Evolutionary conservation across 495 filamentous ascomycete species (phyloP).

Genomic region (Podospora pseudocomata): DNA sequence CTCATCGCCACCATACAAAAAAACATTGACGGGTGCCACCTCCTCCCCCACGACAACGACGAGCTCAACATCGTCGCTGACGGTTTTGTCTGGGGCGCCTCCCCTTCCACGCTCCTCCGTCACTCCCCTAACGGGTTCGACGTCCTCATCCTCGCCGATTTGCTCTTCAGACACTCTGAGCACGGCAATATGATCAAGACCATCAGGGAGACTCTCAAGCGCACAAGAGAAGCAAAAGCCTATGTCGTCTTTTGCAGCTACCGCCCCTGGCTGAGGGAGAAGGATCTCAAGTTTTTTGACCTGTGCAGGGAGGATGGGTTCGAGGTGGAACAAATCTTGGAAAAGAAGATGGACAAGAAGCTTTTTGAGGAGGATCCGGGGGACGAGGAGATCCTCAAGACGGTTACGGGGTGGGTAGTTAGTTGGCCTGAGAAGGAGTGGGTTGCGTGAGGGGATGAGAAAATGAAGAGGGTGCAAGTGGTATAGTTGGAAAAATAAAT

Average conservation of each 20-base stretch:
- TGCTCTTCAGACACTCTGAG: slow-evolving; percentile 85
- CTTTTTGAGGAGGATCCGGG: slow-evolving; percentile 88
- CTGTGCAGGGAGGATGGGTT: slow-evolving; percentile 65
- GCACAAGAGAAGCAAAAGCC: slow-evolving; percentile 54
- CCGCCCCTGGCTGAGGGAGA: slow-evolving; percentile 79
- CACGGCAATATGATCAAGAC: slow-evolving; percentile 71
- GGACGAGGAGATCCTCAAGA: slow-evolving; percentile 69
- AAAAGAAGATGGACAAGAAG: slow-evolving; percentile 74
- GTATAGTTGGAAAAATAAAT: too few species aligned
- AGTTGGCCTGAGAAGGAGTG: slow-evolving; percentile 41
- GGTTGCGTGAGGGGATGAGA: not conserved
- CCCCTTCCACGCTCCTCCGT: slow-evolving; percentile 48
- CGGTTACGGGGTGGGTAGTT: slow-evolving; percentile 77
- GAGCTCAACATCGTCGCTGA: slow-evolving; percentile 45
- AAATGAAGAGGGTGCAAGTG: not conserved
- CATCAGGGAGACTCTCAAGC: slow-evolving; percentile 59
- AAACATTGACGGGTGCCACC: slow-evolving; percentile 58
- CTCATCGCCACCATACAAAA: slow-evolving; percentile 68
- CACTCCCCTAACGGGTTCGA: slow-evolving; percentile 58
- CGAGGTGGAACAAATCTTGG: slow-evolving; percentile 68
- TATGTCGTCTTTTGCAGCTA: slow-evolving; percentile 93
- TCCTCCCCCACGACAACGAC: slow-evolving; percentile 19
- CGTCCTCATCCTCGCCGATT: slow-evolving; percentile 77
- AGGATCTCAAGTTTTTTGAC: slow-evolving; percentile 84
- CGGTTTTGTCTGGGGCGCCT: slow-evolving; percentile 78